Conservation (phyloP, 306 rosid species). For the Castanea sativa region DNA sequence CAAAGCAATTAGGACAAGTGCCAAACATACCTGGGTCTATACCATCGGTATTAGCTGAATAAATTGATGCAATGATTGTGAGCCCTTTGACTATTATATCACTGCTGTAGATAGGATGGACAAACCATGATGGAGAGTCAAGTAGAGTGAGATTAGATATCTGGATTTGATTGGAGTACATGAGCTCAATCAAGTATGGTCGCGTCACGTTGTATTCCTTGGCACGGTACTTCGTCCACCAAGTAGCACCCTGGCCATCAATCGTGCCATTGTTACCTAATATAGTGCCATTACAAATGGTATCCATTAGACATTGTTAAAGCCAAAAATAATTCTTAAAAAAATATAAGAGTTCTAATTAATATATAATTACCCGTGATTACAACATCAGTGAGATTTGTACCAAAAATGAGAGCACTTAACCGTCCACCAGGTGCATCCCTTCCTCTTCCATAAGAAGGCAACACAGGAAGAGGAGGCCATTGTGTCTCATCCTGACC, state of each 20-base stretch:
- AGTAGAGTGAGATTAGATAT: slow-evolving; percentile 62
- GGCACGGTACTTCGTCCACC: slow-evolving; percentile 60
- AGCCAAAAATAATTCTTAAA: background rate
- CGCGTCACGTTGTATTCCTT: slow-evolving; percentile 37
- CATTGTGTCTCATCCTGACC: slow-evolving; percentile 62
- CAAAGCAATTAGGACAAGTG: background rate
- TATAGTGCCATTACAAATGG: background rate
- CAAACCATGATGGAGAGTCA: slow-evolving; percentile 77
- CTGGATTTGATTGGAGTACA: slow-evolving; percentile 54
- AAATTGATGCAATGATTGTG: background rate
- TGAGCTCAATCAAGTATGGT: slow-evolving; percentile 64
- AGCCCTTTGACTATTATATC: slow-evolving; percentile 1
- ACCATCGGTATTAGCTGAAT: background rate
- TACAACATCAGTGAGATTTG: slow-evolving; percentile 71
- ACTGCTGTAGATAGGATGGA: slow-evolving; percentile 76
- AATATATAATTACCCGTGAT: slow-evolving; percentile 52
- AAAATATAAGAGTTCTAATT: too few relatives aligned
- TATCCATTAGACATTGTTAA: slow-evolving; percentile 2
- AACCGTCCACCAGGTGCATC: slow-evolving; percentile 60
- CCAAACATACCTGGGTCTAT: slow-evolving; percentile 1
- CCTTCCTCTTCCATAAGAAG: slow-evolving; percentile 73
- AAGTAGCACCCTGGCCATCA: slow-evolving; percentile 75
- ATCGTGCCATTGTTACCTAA: slow-evolving; percentile 76
- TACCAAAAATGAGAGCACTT: slow-evolving; percentile 70
- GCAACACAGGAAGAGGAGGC: slow-evolving; percentile 43